Conservation (phyloP, 805 yeast genomes). For the Teunomyces stri region DNA sequence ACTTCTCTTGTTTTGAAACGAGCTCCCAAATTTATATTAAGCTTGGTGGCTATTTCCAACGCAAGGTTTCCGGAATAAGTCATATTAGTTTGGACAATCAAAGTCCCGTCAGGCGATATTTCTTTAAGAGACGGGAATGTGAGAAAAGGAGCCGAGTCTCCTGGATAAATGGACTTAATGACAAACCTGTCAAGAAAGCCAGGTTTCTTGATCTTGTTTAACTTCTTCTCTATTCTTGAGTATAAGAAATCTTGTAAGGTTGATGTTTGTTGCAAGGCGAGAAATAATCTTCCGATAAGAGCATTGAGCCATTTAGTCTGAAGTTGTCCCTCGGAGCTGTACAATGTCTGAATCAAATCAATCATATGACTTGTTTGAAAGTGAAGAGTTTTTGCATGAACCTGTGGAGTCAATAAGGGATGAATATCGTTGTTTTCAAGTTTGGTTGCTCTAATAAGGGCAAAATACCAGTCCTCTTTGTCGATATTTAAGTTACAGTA, state of each 20-base stretch:
- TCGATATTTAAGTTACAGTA: slow-evolving; percentile 76
- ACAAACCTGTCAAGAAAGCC: slow-evolving; percentile 83
- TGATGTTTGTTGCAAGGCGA: slow-evolving; percentile 72
- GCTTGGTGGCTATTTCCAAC: slow-evolving; percentile 76
- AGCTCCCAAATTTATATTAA: slow-evolving; percentile 70
- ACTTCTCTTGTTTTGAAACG: slow-evolving; percentile 75
- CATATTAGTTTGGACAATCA: slow-evolving; percentile 59
- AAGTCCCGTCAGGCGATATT: slow-evolving; percentile 76
- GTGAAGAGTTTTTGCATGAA: slow-evolving; percentile 71
- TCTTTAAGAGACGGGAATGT: slow-evolving; percentile 68
- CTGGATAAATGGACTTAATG: slow-evolving; percentile 70
- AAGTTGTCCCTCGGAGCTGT: slow-evolving; percentile 79
- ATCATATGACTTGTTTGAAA: slow-evolving; percentile 70
- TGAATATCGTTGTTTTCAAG: slow-evolving; percentile 12
- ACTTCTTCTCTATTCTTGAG: slow-evolving; percentile 62
- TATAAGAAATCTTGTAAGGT: slow-evolving; percentile 57
- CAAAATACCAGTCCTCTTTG: slow-evolving; percentile 93
- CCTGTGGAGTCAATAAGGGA: slow-evolving; percentile 41
- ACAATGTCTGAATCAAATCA: slow-evolving; percentile 68
- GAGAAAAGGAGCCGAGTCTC: slow-evolving; percentile 76
- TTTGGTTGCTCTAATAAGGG: slow-evolving; percentile 67
- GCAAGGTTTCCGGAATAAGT: slow-evolving; percentile 75
- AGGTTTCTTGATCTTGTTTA: slow-evolving; percentile 79
- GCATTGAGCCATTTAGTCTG: slow-evolving; percentile 93
- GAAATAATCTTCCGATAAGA: slow-evolving; percentile 74